Percentiles rank a stretch among this genome's conserved stretches.
These are phyloP conservation scores for Marsdenia floribunda DNA, from an alignment of 257 asterid genomes.

Conservation along the genomic window DNA sequence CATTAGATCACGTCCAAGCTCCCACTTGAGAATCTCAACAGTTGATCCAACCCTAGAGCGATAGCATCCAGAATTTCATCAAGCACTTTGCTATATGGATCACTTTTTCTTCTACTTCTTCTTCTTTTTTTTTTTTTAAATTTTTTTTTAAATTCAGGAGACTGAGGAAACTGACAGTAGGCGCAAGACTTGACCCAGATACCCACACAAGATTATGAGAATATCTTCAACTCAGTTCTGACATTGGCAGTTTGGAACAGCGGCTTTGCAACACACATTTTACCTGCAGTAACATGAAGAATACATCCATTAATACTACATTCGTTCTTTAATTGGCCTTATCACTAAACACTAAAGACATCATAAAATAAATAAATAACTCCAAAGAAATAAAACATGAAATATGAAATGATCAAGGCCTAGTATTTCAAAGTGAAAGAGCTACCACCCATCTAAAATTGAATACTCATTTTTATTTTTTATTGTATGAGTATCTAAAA, in stretches of 20 bases:
- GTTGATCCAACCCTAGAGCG: neutral
- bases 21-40: neutral
- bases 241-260: neutral
- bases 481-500: too few relatives aligned
- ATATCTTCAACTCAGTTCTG: neutral
- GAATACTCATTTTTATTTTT: too few relatives aligned
- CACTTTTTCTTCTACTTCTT: neutral
- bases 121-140: too few relatives aligned
- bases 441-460: too few relatives aligned
- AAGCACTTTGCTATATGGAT: neutral
- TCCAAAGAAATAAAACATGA: neutral
- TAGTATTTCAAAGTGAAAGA: neutral
- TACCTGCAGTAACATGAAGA: constrained; percentile 1
- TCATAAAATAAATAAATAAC: neutral
- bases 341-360: neutral
- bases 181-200: neutral
- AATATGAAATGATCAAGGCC: neutral
- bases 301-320: neutral
- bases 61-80: neutral
- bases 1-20: neutral
- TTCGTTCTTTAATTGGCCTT: neutral
- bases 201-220: neutral
- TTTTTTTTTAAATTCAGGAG: neutral
- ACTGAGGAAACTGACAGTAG: neutral
- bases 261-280: neutral